These are phyloP conservation scores for Helichrysum umbraculigerum DNA, from an alignment of 129 eudicot genomes.

Conservation along the genomic window DNA sequence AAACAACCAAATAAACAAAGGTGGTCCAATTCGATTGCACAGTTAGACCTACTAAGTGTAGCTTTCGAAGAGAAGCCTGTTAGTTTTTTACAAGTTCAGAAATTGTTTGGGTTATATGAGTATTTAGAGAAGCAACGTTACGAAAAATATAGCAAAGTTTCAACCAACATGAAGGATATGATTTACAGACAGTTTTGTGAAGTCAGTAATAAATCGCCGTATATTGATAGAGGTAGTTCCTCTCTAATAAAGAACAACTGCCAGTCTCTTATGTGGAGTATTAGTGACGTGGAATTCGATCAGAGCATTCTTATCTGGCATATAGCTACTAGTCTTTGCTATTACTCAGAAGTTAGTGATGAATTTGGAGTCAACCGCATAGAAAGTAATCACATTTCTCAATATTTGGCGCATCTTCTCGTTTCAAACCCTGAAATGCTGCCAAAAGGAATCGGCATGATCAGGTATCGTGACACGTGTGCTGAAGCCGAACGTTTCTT, in stretches of 20 bases:
- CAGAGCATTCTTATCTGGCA: conserved; percentile 60
- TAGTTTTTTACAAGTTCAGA: conserved; percentile 17
- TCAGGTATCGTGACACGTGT: conserved; percentile 43
- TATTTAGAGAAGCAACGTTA: not conserved
- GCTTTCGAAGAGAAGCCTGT: conserved; percentile 35
- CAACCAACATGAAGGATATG: not conserved
- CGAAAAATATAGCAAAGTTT: not conserved
- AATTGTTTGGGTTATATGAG: conserved; percentile 24
- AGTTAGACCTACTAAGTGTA: conserved; percentile 38
- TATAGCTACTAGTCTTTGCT: conserved; percentile 60
- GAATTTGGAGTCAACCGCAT: not conserved
- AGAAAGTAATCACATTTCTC: conserved; percentile 42
- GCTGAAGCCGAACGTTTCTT: conserved; percentile 46
- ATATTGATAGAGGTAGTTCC: conserved; percentile 10
- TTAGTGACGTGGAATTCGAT: conserved; percentile 32
- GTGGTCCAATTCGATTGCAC: conserved; percentile 59
- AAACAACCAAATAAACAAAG: conserved; percentile 28
- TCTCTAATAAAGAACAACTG: conserved; percentile 2
- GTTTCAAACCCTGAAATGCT: conserved; percentile 40
- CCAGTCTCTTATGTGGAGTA: conserved; percentile 25
- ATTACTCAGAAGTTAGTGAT: conserved; percentile 28
- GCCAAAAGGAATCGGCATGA: conserved; percentile 50
- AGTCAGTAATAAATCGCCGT: not conserved
- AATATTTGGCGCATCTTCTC: conserved; percentile 39
- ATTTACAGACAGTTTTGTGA: not conserved